Conservation (phyloP, 2,329 filamentous ascomycete genomes). For the Helicocarpus griseus region DNA sequence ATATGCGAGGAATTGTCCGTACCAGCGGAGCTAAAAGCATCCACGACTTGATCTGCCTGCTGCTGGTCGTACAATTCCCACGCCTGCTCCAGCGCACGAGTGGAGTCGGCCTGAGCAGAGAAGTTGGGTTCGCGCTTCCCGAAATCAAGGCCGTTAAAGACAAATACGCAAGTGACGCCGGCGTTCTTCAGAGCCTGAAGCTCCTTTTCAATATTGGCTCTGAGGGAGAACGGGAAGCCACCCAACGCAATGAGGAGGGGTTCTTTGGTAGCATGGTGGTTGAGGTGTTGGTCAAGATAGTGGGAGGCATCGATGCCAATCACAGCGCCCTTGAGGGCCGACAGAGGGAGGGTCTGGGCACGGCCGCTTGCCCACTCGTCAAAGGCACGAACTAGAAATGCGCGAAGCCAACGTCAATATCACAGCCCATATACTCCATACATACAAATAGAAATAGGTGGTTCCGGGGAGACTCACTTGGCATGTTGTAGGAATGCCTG, state of each 20-base stretch:
- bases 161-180: slow-evolving; percentile 69
- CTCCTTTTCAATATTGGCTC: slow-evolving; percentile 64
- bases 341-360: slow-evolving; percentile 50
- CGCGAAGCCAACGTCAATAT: slow-evolving; percentile 6
- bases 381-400: slow-evolving; percentile 37
- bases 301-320: slow-evolving; percentile 84
- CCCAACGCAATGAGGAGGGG: slow-evolving; percentile 84
- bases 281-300: slow-evolving; percentile 72
- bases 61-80: slow-evolving; percentile 82
- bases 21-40: slow-evolving; percentile 79
- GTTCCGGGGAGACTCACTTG: slow-evolving; percentile 21
- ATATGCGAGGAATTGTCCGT: slow-evolving; percentile 17
- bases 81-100: slow-evolving; percentile 62
- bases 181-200: slow-evolving; percentile 61
- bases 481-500: slow-evolving; percentile 10
- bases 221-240: slow-evolving; percentile 72
- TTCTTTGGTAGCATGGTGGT: slow-evolving; percentile 62
- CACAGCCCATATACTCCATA: no score
- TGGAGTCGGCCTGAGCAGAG: slow-evolving; percentile 51
- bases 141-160: slow-evolving; percentile 82
- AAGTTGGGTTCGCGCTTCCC: slow-evolving; percentile 61
- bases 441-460: not conserved
- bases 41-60: slow-evolving; percentile 69
- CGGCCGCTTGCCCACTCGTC: slow-evolving; percentile 49
- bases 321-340: slow-evolving; percentile 62